phyloP scores from a whole-genome alignment of 164 flowering plant genomes.

The Macadamia tetraphylla region DNA sequence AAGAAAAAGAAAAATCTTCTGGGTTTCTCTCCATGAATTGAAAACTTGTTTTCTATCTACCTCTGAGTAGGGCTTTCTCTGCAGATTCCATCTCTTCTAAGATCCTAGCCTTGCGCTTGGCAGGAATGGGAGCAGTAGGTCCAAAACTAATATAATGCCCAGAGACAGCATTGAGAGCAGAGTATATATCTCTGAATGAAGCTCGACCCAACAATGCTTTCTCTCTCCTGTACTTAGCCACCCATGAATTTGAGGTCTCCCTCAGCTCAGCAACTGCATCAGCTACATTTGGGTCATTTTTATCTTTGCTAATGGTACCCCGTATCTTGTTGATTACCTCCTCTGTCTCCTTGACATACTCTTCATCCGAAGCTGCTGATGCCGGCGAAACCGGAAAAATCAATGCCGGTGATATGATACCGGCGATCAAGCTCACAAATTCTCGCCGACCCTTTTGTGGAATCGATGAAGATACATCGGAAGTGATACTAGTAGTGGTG shows the following conservation, averaged over 20 bases:
- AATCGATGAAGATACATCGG: conserved; percentile 12
- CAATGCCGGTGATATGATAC: conserved; percentile 10
- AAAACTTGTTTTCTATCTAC: conserved; percentile 38
- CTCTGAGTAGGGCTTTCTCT: conserved; percentile 82
- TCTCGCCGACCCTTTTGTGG: conserved; percentile 32
- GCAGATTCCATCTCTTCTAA: conserved; percentile 93
- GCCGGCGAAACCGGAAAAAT: conserved; percentile 30
- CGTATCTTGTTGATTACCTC: conserved; percentile 78
- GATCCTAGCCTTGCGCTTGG: conserved; percentile 83
- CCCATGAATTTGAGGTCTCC: conserved; percentile 85
- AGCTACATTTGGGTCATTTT: conserved; percentile 64
- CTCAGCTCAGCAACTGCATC: conserved; percentile 68
- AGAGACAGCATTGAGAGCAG: conserved; percentile 88
- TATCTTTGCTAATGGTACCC: conserved; percentile 60
- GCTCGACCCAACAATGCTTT: conserved; percentile 62
- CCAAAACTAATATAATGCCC: conserved; percentile 97
- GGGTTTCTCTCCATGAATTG: background rate
- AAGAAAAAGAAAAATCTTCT: background rate
- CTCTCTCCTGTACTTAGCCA: conserved; percentile 94
- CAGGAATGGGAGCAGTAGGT: conserved; percentile 88
- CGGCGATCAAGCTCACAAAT: conserved; percentile 22
- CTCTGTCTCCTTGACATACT: conserved; percentile 70
- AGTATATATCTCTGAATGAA: conserved; percentile 87
- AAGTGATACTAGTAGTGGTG: background rate
- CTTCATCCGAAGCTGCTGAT: conserved; percentile 58